phyloP scores from a whole-genome alignment of 805 yeast species.

The Barnettozyma vustinii region DNA sequence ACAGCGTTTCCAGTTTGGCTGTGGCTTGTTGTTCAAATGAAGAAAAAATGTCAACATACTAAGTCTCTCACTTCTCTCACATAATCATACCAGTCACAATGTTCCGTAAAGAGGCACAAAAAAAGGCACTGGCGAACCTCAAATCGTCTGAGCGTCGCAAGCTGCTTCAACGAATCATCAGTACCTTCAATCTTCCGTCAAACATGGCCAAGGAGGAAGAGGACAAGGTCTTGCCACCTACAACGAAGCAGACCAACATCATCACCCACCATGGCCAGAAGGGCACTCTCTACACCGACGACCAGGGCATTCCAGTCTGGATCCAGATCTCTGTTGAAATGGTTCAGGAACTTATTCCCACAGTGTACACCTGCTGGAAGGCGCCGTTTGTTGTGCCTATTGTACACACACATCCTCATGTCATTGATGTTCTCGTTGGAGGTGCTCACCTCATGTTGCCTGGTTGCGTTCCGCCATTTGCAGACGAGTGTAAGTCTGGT shows the following conservation, averaged over 20 bases:
- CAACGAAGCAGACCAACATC: conserved; percentile 58
- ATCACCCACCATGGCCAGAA: conserved; percentile 42
- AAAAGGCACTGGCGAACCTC: conserved; percentile 73
- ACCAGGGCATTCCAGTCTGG: conserved; percentile 66
- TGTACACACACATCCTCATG: conserved; percentile 67
- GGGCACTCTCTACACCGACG: conserved; percentile 67
- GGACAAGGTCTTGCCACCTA: conserved; percentile 18
- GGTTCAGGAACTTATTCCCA: conserved; percentile 46
- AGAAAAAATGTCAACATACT: neutral
- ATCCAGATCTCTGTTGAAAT: conserved; percentile 50
- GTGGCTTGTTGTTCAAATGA: too few relatives aligned
- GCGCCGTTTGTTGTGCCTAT: conserved; percentile 61
- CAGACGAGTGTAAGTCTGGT: conserved; percentile 42
- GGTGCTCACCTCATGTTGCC: conserved; percentile 85
- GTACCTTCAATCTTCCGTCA: conserved; percentile 35
- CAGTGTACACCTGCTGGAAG: conserved; percentile 68
- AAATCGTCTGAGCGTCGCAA: conserved; percentile 76
- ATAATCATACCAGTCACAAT: conserved; percentile 26
- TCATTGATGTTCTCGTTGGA: conserved; percentile 58
- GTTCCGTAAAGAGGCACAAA: conserved; percentile 43
- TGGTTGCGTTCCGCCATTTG: conserved; percentile 59
- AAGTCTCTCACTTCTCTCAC: neutral
- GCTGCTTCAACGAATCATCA: conserved; percentile 39
- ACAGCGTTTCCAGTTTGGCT: neutral
- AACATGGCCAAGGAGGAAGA: conserved; percentile 23